Evolutionary conservation across 2,329 filamentous ascomycete species (phyloP).

Genomic region (Basipetospora chlamydospora): DNA sequence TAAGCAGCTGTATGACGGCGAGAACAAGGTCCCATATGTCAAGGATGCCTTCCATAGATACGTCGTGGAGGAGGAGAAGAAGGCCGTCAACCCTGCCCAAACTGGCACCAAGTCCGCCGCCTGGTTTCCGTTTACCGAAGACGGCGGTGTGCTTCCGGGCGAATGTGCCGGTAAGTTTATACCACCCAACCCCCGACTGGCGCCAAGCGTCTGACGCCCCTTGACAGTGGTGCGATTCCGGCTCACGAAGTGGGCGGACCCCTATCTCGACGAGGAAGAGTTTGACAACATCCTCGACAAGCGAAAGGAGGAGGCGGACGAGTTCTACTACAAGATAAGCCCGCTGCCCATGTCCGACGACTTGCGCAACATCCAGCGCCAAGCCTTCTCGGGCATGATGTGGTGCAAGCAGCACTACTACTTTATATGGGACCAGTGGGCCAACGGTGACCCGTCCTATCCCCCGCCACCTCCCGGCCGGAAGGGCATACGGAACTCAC

Average conservation of each 20-base stretch:
- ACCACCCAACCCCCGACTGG: conserved; percentile 21
- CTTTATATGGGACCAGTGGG: conserved; percentile 97
- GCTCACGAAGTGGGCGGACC: conserved; percentile 59
- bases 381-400: conserved; percentile 92
- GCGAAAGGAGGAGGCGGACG: conserved; percentile 78
- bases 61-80: conserved; percentile 70
- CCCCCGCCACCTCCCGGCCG: conserved; percentile 70
- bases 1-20: conserved; percentile 56
- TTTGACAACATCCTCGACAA: conserved; percentile 86
- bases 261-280: conserved; percentile 78
- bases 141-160: conserved; percentile 71
- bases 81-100: conserved; percentile 64
- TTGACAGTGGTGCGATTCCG: conserved; percentile 71
- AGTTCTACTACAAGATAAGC: conserved; percentile 89
- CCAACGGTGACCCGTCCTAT: conserved; percentile 79
- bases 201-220: conserved; percentile 2
- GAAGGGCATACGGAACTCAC: conserved; percentile 68
- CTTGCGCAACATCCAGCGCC: conserved; percentile 83
- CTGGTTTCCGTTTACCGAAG: conserved; percentile 87
- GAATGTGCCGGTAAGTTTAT: conserved; percentile 66
- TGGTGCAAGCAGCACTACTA: conserved; percentile 97
- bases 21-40: conserved; percentile 73
- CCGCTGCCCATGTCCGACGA: conserved; percentile 89
- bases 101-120: conserved; percentile 79
- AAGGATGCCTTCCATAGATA: conserved; percentile 90